Conservation (phyloP, 345 rosid genomes). For the Noccaea bulbosa region DNA sequence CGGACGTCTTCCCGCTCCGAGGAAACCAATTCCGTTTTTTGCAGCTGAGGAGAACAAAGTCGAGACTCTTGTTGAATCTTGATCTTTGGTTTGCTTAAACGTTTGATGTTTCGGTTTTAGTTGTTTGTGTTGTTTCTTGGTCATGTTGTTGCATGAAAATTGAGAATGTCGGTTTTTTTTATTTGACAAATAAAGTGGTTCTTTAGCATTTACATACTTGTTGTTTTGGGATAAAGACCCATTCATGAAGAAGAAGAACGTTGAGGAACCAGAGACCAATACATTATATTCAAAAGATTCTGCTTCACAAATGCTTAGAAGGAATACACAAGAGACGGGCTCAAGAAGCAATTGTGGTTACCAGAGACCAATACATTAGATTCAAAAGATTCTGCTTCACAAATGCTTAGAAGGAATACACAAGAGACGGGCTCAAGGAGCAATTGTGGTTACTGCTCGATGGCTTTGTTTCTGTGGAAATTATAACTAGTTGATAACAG, state of each 20-base stretch:
- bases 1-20: conserved; percentile 90
- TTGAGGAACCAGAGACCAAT: no score
- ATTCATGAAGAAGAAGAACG: no score
- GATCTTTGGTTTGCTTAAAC: not conserved
- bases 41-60: conserved; percentile 46
- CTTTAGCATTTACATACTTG: not conserved
- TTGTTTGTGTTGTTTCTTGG: conserved; percentile 26
- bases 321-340: no score
- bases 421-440: no score
- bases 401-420: no score
- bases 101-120: conserved; percentile 7
- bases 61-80: conserved; percentile 45
- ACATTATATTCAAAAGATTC: no score
- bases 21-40: conserved; percentile 75
- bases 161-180: not conserved
- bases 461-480: no score
- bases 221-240: not conserved
- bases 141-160: conserved; percentile 1
- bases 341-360: no score
- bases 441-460: no score
- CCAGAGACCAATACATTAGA: no score
- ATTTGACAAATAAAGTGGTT: conserved; percentile 19
- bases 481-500: not conserved
- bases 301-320: no score
- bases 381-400: no score